Evolutionary conservation across 768 basidiomycete species (phyloP), one percentile per base, ranked within the genome.

Genomic region (Pulveroboletus sp.): DNA sequence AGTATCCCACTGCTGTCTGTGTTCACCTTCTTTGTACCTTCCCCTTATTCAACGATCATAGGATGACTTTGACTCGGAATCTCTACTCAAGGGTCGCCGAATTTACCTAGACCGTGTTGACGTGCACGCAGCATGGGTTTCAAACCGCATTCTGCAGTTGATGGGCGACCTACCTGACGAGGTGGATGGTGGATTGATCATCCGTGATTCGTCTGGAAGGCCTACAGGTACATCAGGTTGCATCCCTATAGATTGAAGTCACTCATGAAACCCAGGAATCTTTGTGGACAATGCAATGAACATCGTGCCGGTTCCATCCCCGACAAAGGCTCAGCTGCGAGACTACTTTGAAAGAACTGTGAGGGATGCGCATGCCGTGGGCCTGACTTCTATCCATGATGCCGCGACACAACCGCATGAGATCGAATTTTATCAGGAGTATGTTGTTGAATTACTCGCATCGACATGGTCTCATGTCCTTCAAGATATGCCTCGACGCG

Each of bases 241-340:
- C 31, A 2, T 11, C 0, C 17, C 8, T n/a, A 8, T 11, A 5
- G 12, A 5, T 43, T 3, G 3, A 42, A 17, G 23, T 19, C 3
- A 19, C 40, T 46, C 29, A 49, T 27, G 19, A 16, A 31, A 17
- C 25, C 23, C 39, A 73, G 90, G 90, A 6, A 70, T 93, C 17
- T 85, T 94, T 51, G 71, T 95, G 25, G 95, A 98, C 67, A 90
- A 90, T 27, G 95, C 94, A 0, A 91, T 93, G 81, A 59, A 65
- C 13, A 76, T 94, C 29, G 77, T 97, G 16, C 81, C 78, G 2
- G 69, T 72, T 11, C 94, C 92, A 0, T 60, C 74, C 2, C 83
- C 82, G 75, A 77, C 79, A 0, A 73, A 82, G 23, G 51, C 50
- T 1, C 74, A 81, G 43, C 77, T 84, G 57, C 71, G 76, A 53